Base-by-base conservation (phyloP, 441 rosid genomes). In the Isatis lusitanica region DNA sequence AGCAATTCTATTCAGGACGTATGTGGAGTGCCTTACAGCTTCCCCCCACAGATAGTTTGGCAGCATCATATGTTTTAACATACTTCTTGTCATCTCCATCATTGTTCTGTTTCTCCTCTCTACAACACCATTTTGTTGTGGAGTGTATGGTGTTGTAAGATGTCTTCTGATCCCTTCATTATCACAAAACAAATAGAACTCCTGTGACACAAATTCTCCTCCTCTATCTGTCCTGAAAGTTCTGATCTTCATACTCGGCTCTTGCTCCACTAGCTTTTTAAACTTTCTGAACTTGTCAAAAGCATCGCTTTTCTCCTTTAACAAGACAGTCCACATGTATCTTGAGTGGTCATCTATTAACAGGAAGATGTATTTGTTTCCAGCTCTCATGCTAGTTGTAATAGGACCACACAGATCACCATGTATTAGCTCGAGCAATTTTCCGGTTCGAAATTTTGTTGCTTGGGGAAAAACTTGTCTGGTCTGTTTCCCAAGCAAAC, bases 241-340 rank as follows among this genome's bases (percentile, higher is more conserved):
- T 2, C 16, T 3, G 0, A 16, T 17, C 0, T 0, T 16, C 0
- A 0, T 2, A 2, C 26, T 7, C 0, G 17, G 0, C 0, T 47
- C 26, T 44, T n/a, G n/a, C 15, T 40, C 46, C 18, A 1, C 8
- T 47, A 21, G 24, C 24, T 2, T 21, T 21, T 21, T 21, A 21
- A 2, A 21, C 24, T 21, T 21, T 21, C 24, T 47, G 7, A 47
- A 47, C 1, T 2, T 47, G 1, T 26, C 4, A 3, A 26, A 26
- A 26, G 28, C 28, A 1, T 26, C 28, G 4, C 4, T 26, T 26
- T 26, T 26, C 4, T 26, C 28, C 3, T 26, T 26, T 3, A 26
- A 26, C 28, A 26, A 26, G 3, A 26, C 4, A 2, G 28, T 26
- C 28, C 28, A 26, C 28, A 26, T 26, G 26, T 24, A 26, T 26